Conservation (phyloP, 176 grass and related monocot species). For the Eleusine coracana region DNA sequence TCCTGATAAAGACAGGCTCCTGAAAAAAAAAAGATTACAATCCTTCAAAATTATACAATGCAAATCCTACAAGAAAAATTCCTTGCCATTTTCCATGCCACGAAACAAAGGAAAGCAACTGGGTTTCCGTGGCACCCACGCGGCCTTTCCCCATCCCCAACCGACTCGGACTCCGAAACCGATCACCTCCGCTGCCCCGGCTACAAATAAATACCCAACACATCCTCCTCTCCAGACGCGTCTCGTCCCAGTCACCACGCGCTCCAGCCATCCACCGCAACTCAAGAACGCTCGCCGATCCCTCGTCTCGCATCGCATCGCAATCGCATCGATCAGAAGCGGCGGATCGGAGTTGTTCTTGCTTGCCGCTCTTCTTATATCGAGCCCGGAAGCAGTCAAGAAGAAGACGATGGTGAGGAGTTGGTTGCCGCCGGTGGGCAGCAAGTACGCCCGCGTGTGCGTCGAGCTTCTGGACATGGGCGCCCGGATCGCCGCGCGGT, state of each 20-base stretch:
- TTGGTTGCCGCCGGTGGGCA: conserved; percentile 35
- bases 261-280: background rate
- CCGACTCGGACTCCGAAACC: background rate
- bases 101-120: too few species aligned
- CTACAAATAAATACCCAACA: background rate
- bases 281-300: background rate
- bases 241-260: background rate
- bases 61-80: too few species aligned
- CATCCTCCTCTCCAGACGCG: background rate
- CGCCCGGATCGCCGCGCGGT: conserved; percentile 50
- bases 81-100: too few species aligned
- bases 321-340: background rate
- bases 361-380: too few species aligned
- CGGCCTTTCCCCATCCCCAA: background rate
- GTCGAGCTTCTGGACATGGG: conserved; percentile 52
- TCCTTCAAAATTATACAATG: too few species aligned
- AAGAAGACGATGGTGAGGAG: conserved; percentile 20
- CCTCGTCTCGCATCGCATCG: background rate
- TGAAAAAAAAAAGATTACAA: too few species aligned
- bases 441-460: conserved; percentile 36
- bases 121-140: background rate
- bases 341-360: too few species aligned
- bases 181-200: background rate
- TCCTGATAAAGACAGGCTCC: too few species aligned
- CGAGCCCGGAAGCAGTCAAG: background rate